Evolutionary conservation across 2,329 filamentous ascomycete genomes (phyloP), one percentile per base, ranked within the genome.

Genomic region (Cladophialophora exuberans): DNA sequence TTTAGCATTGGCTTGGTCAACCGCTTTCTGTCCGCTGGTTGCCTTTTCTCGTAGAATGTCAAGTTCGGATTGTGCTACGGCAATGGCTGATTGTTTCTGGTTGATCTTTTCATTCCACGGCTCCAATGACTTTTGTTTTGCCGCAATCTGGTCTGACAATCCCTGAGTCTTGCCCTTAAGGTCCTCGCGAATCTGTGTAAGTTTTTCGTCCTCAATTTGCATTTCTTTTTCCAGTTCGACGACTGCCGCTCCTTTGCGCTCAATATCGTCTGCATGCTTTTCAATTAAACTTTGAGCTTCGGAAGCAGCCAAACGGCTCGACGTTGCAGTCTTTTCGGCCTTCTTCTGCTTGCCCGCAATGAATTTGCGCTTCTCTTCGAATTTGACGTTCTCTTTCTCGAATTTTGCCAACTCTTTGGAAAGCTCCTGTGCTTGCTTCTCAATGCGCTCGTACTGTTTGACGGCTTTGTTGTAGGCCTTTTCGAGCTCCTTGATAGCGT

Each of bases 101-200:
- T 94, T 97, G 75, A 99, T 93, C 74, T 94, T 97, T 62, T 91
- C 91, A 64, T 88, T 92, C 94, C 94, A 99, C 0, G 94, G 94
- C 73, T 97, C 93, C 9, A 99, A 79, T 1, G 90, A 87, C 73
- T 95, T 97, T 68, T 99, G 94, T 74, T 96, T 97, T 3, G 80
- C 81, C 0, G 91, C 86, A 64, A 99, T 97, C 67, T 97, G 82
- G 64, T 99, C 91, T 0, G 93, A 97, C 59, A 97, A 88, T 5
- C 85, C 88, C 69, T 97, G 92, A 0, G 94, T 99, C 75, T 99
- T 99, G 66, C 93, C 93, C 68, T 96, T 96, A 6, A 99, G 79
- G 57, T 83, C 84, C 18, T 96, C 90, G 52, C 93, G 86, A 62
- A 99, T 94, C n/a, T 76, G 80, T 25, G 84, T 79, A 17, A 99